Conservation (phyloP, 768 basidiomycete genomes). For the Cytidiella melzeri region DNA sequence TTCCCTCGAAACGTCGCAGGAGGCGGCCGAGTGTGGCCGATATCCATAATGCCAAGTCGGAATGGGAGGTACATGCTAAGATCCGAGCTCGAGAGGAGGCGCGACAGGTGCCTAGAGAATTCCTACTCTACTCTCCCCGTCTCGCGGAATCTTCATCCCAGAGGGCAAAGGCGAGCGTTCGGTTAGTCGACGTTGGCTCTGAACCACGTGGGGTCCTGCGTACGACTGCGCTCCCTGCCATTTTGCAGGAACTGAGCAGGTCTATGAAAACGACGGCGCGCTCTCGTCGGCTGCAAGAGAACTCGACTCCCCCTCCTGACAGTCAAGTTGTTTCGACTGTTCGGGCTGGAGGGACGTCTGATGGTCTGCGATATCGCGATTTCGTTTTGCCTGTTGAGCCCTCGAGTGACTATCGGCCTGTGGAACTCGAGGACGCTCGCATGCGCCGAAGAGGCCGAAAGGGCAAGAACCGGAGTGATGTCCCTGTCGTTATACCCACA, state of each 20-base stretch:
- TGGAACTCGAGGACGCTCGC: not conserved
- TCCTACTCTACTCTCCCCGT: slow-evolving; percentile 59
- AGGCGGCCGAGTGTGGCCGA: slow-evolving; percentile 45
- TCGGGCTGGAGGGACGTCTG: not conserved
- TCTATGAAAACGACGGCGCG: slow-evolving; percentile 35
- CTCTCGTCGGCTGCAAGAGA: slow-evolving; percentile 21
- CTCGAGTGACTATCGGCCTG: not conserved
- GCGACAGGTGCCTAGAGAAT: slow-evolving; percentile 54
- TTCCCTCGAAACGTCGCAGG: slow-evolving; percentile 33
- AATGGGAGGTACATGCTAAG: slow-evolving; percentile 53
- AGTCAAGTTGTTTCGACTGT: not conserved
- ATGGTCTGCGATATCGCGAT: slow-evolving; percentile 19
- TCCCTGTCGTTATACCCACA: slow-evolving; percentile 2
- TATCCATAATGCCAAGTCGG: slow-evolving; percentile 46
- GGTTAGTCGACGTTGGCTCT: not conserved
- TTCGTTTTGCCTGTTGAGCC: slow-evolving; percentile 30
- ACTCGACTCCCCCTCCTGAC: too few species aligned
- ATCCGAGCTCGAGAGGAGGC: slow-evolving; percentile 59
- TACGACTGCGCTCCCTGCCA: slow-evolving; percentile 41
- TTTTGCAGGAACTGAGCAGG: slow-evolving; percentile 45
- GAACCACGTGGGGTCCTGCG: slow-evolving; percentile 26
- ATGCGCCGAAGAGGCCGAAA: slow-evolving; percentile 28
- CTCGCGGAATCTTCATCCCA: slow-evolving; percentile 8
- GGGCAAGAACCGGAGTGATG: slow-evolving; percentile 38
- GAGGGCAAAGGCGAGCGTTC: slow-evolving; percentile 1